A percentile compares a stretch with the other conserved stretches of the same genome.
These are phyloP conservation scores for Lophium mytilinum DNA, from an alignment of 495 filamentous ascomycete genomes.

Conservation along the genomic window DNA sequence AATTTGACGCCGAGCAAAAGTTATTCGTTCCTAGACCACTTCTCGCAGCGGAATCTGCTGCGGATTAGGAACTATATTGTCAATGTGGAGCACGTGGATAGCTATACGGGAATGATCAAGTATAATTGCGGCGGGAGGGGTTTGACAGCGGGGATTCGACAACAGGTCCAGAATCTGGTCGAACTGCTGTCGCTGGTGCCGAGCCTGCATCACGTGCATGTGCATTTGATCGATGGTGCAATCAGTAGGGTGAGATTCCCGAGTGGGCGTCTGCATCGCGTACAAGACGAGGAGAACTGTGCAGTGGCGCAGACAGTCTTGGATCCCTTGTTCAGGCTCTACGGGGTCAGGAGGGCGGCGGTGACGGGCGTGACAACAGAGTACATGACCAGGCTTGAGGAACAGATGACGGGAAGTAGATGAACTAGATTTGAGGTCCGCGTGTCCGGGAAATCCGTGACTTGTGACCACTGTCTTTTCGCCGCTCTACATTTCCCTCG, in stretches of 20 bases:
- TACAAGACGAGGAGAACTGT: constrained; percentile 16
- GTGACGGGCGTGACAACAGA: constrained; percentile 16
- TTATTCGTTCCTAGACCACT: constrained; percentile 28
- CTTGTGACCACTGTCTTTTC: too few species aligned
- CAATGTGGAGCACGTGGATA: constrained; percentile 34
- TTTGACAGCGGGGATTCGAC: constrained; percentile 26
- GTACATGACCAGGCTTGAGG: constrained; percentile 11
- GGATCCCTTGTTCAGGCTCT: constrained; percentile 15
- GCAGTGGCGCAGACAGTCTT: constrained; percentile 14
- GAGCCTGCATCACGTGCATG: constrained; percentile 13
- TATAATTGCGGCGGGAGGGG: constrained; percentile 35
- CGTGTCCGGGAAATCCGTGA: too few species aligned
- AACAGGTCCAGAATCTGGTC: constrained; percentile 28
- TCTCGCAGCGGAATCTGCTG: constrained; percentile 28
- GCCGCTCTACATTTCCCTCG: too few species aligned
- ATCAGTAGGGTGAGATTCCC: constrained; percentile 13
- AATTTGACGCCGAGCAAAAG: constrained; percentile 29
- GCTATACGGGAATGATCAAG: constrained; percentile 38
- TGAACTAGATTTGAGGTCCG: too few species aligned
- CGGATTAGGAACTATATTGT: constrained; percentile 34
- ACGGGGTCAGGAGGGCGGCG: constrained; percentile 8
- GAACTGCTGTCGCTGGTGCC: constrained; percentile 22
- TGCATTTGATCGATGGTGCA: constrained; percentile 24
- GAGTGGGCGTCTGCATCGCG: constrained; percentile 12
- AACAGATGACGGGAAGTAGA: constrained; percentile 7